Percentiles rank a stretch among this genome's conserved stretches.
These are phyloP conservation scores for Kwoniella pini DNA, from an alignment of 768 basidiomycete species.

Conservation along the genomic window DNA sequence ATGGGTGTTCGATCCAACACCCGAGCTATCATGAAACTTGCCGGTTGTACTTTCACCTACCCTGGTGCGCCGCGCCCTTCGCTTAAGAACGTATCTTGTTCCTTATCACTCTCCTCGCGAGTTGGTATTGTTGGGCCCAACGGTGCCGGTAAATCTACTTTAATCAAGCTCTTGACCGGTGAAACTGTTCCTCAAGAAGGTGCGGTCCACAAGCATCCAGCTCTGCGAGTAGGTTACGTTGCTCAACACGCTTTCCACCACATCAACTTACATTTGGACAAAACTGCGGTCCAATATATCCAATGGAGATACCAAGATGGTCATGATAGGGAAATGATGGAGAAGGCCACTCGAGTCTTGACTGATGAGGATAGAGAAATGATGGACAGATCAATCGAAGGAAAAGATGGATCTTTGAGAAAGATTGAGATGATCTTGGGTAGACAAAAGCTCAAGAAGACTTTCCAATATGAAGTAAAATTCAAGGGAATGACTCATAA, in stretches of 20 bases:
- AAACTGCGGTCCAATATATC: conserved; percentile 94
- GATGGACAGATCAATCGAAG: conserved; percentile 83
- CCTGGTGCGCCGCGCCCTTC: conserved; percentile 78
- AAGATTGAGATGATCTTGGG: conserved; percentile 81
- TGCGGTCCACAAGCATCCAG: conserved; percentile 88
- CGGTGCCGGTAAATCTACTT: conserved; percentile 92
- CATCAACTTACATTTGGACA: conserved; percentile 77
- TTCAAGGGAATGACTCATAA: conserved; percentile 56
- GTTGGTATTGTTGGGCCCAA: conserved; percentile 91
- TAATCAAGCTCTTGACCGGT: conserved; percentile 92
- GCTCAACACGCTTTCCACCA: conserved; percentile 98
- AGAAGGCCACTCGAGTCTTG: conserved; percentile 86
- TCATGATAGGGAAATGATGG: conserved; percentile 89
- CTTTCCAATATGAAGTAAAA: conserved; percentile 80
- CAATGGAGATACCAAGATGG: conserved; percentile 99
- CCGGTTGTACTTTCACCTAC: conserved; percentile 90
- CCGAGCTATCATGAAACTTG: conserved; percentile 89
- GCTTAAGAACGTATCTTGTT: conserved; percentile 83
- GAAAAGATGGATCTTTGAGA: conserved; percentile 84
- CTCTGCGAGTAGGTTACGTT: conserved; percentile 91
- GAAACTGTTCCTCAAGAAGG: conserved; percentile 90
- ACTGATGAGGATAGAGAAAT: conserved; percentile 79
- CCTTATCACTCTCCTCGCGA: conserved; percentile 89
- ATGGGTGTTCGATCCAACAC: conserved; percentile 98
- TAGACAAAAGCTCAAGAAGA: conserved; percentile 95